Evolutionary conservation across 129 eudicot species (phyloP), one percentile per base, ranked within the genome.

Genomic region (Silybum marianum): DNA sequence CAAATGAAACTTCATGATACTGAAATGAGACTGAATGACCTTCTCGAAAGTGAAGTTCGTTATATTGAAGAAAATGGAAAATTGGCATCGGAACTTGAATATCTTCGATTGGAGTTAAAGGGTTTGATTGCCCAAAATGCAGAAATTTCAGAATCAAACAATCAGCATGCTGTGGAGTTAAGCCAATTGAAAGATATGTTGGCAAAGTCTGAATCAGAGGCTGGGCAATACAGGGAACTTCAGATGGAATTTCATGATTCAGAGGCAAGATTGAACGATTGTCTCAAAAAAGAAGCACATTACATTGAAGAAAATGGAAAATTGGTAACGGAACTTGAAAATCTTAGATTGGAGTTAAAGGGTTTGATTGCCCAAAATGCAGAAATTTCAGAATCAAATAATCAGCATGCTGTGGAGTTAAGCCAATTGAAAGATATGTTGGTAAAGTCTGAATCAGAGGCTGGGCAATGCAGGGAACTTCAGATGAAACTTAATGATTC

Each of bases 71-170:
- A 81, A 67, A 75, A 81, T 3, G 40, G 32, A 13, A 66, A 21
- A 3, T 67, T 81, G 63, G 65, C 26, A 32, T 22, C 60, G n/a
- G 39, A 46, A 74, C 54, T 87, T 66, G 78, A 90, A 25, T 84
- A 82, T 63, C 78, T 90, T 19, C 86, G 69, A 51, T 86, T 84
- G 21, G 89, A 94, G 66, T 81, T 87, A 26, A 86, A 89, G 83
- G 84, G 72, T 19, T 87, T 85, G 72, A 39, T 54, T 79, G 86
- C 82, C 8, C 80, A 83, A 22, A 74, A 81, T 75, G 80, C 9
- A 60, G 44, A 82, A 39, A 63, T 32, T 62, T 30, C 58, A 67
- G 86, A 90, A 79, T 82, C 75, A 21, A 86, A 58, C 9, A 46
- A 26, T 9, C 34, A 34, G 34, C 14, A 19, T 28, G 73, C 10